phyloP scores from a whole-genome alignment of 2,329 filamentous ascomycete species.

The Calonectria hawksworthii region DNA sequence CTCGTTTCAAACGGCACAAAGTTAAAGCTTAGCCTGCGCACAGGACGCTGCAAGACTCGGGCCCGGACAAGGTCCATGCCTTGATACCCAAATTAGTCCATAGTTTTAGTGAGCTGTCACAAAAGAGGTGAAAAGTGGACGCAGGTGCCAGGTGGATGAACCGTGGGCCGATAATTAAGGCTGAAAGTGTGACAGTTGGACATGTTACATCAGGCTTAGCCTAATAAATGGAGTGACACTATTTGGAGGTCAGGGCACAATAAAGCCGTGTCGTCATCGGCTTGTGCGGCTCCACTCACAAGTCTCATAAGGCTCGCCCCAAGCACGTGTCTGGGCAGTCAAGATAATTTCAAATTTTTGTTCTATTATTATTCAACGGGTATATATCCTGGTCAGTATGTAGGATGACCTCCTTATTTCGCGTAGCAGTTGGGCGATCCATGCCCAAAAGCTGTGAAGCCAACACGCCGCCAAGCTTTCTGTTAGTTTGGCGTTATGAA shows the following conservation, averaged over 20 bases:
- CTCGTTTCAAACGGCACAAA: not conserved
- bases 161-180: not conserved
- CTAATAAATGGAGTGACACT: not conserved
- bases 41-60: not conserved
- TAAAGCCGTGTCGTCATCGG: not conserved
- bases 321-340: not conserved
- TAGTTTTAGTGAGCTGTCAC: not conserved
- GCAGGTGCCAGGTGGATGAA: not conserved
- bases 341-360: not conserved
- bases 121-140: not conserved
- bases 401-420: not conserved
- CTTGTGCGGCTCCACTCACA: not conserved
- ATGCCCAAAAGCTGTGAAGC: slow-evolving; percentile 1
- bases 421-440: not conserved
- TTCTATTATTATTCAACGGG: not conserved
- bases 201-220: not conserved
- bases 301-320: not conserved
- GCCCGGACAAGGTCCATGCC: not conserved
- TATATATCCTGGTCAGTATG: not conserved
- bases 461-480: slow-evolving; percentile 2
- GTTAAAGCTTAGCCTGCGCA: not conserved
- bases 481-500: not conserved
- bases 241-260: not conserved
- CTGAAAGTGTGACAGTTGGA: not conserved
- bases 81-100: not conserved